Conservation (phyloP, 2,329 filamentous ascomycete genomes). For the Fusarium sp. region DNA sequence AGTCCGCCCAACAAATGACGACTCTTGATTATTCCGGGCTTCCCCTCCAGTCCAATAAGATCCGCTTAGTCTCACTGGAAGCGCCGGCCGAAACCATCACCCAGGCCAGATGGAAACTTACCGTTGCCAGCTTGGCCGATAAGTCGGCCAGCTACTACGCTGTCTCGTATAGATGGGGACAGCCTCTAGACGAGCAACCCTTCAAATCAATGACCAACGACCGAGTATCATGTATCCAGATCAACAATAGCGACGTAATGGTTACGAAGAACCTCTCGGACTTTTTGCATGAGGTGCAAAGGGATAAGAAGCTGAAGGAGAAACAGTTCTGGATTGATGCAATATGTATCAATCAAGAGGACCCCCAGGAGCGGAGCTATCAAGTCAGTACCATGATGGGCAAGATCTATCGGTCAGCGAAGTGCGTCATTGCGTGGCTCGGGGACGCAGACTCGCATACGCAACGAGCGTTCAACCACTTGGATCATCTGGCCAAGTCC, state of each 20-base stretch:
- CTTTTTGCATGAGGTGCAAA: not conserved
- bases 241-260: not conserved
- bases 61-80: not conserved
- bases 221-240: not conserved
- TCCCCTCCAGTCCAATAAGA: not conserved
- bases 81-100: not conserved
- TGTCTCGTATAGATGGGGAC: not conserved
- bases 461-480: not conserved
- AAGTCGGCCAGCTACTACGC: not conserved
- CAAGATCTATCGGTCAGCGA: not conserved
- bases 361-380: not conserved
- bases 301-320: not conserved
- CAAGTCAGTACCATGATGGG: not conserved
- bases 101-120: not conserved
- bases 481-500: not conserved
- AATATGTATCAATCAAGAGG: not conserved
- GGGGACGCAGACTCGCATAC: not conserved
- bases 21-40: not conserved
- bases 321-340: not conserved
- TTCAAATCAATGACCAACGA: not conserved
- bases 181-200: not conserved
- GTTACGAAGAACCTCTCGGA: not conserved
- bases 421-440: not conserved
- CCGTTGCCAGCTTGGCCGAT: not conserved
- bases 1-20: not conserved